Base-by-base conservation (phyloP, 805 yeast genomes). In the Saccharomycopsis sp. region DNA sequence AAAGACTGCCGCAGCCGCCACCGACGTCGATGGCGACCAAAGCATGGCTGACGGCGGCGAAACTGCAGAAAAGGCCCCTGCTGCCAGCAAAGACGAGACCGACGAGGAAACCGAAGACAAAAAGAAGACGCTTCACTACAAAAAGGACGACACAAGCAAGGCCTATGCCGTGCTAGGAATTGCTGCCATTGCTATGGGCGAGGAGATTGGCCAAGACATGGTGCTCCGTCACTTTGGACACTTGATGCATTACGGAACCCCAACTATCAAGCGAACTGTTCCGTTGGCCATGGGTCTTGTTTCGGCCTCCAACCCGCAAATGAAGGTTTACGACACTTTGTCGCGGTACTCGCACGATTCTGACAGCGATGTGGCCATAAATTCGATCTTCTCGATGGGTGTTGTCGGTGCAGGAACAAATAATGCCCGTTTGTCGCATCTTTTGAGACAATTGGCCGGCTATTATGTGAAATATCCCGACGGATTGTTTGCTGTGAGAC, bases 211-310 rank as follows among this genome's bases (percentile, higher is more conserved):
- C 38, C 96, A 89, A 72, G 97, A 93, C 66, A 94, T 94, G 99
- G 86, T 93, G 8, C 75, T 93, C 69, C 92, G 99, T 70, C 99
- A 94, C 73, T 93, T 93, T 71, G 92, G 96, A 53, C 99, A 94
- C 73, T 79, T 94, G 72, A 90, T 94, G 96, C 99, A 94, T 71
- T 94, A 94, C 70, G 99, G 99, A 60, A 92, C 89, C 66, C 84
- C 94, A 22, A 80, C 89, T 61, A 89, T 94, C 61, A 86, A 92
- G 67, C 83, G 96, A 66, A 92, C 97, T 19, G 98, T 94, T 52
- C 99, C 99, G 38, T 79, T 94, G 64, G 98, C 99, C n/a, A 88
- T 94, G 92, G 97, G 97, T 55, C 81, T 94, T 61, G 87, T 93
- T 5, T 89, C 96, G 3, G 86, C 96, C 1, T 89, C 97, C 1